Evolutionary conservation across 805 yeast species (phyloP).

Genomic region (Nematodospora valgi): DNA sequence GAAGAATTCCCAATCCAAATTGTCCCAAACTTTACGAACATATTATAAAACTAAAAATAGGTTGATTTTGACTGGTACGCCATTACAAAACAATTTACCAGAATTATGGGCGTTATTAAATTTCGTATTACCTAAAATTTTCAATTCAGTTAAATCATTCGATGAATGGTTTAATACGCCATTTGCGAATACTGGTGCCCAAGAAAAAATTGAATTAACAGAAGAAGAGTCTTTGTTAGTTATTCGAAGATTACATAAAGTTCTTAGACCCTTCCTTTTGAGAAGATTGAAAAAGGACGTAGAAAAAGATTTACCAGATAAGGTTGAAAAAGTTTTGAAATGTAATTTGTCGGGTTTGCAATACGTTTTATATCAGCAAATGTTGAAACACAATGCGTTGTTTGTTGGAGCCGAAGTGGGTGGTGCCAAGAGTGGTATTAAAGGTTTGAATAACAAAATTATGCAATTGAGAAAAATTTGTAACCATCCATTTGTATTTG

Average conservation of each 20-base stretch:
- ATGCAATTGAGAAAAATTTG: constrained; percentile 85
- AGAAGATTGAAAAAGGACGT: constrained; percentile 86
- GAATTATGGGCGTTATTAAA: constrained; percentile 83
- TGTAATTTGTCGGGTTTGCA: constrained; percentile 77
- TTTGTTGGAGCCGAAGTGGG: constrained; percentile 63
- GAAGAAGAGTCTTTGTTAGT: constrained; percentile 84
- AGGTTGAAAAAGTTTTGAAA: constrained; percentile 77
- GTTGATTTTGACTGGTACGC: constrained; percentile 84
- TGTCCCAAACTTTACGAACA: constrained; percentile 66
- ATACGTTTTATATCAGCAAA: constrained; percentile 66
- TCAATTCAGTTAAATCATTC: constrained; percentile 80
- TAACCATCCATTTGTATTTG: constrained; percentile 85
- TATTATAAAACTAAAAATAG: constrained; percentile 74
- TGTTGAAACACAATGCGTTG: constrained; percentile 68
- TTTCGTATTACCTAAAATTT: constrained; percentile 78
- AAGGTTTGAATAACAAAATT: constrained; percentile 75
- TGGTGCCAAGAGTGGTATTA: constrained; percentile 61
- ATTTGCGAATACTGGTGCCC: constrained; percentile 79
- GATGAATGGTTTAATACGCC: constrained; percentile 92
- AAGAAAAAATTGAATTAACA: constrained; percentile 73
- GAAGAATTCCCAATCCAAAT: constrained; percentile 75
- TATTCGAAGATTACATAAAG: constrained; percentile 82
- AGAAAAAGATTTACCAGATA: constrained; percentile 81
- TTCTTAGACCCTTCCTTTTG: constrained; percentile 76
- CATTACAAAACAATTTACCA: constrained; percentile 79